phyloP scores from a whole-genome alignment of 1,284 basidiomycete species.

The Pterulicium gracile region DNA sequence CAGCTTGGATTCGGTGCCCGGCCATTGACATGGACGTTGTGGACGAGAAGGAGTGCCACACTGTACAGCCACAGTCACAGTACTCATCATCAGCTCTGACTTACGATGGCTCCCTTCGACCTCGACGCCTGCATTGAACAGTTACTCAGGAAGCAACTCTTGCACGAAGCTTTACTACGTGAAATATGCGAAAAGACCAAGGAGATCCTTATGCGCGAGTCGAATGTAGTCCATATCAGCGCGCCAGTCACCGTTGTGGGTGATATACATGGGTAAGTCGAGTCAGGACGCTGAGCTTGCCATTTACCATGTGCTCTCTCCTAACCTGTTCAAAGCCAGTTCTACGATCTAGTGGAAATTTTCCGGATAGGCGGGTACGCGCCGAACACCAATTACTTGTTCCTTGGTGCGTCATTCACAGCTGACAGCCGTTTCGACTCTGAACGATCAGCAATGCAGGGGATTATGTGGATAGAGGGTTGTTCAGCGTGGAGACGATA shows the following conservation, averaged over 20 bases:
- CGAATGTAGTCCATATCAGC: slow-evolving; percentile 95
- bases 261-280: slow-evolving; percentile 93
- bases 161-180: slow-evolving; percentile 84
- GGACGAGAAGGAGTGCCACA: too few species aligned
- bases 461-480: slow-evolving; percentile 95
- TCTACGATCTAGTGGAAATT: slow-evolving; percentile 98
- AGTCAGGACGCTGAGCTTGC: slow-evolving; percentile 9
- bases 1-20: too few species aligned
- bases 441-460: slow-evolving; percentile 36
- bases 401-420: slow-evolving; percentile 60
- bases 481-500: slow-evolving; percentile 98
- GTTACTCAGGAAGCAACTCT: slow-evolving; percentile 81
- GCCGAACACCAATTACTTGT: slow-evolving; percentile 95
- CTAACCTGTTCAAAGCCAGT: slow-evolving; percentile 64
- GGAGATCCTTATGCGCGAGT: slow-evolving; percentile 97
- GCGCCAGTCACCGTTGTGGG: slow-evolving; percentile 99
- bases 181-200: slow-evolving; percentile 99
- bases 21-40: too few species aligned
- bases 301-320: slow-evolving; percentile 11
- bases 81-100: too few species aligned
- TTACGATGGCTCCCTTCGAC: slow-evolving; percentile 63
- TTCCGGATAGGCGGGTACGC: slow-evolving; percentile 97
- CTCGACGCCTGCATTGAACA: slow-evolving; percentile 92
- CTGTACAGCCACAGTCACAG: neutral
- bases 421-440: slow-evolving; percentile 5